These are phyloP conservation scores for Teunomyces aglyptinius DNA, from an alignment of 805 yeast genomes.

Conservation along the genomic window DNA sequence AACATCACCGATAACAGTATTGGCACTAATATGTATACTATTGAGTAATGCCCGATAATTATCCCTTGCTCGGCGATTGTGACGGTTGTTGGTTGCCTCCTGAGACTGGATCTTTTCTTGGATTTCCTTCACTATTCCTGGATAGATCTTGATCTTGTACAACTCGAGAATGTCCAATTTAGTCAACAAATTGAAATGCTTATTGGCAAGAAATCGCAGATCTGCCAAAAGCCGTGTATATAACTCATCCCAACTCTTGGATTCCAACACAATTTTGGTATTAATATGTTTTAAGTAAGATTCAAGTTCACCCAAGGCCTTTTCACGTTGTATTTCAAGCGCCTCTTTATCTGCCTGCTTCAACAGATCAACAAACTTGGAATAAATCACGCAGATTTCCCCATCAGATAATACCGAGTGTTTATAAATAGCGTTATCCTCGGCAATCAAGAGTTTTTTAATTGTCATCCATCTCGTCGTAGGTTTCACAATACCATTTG, in stretches of 20 bases:
- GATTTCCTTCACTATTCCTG: slow-evolving; percentile 20
- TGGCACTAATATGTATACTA: slow-evolving; percentile 45
- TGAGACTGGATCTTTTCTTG: slow-evolving; percentile 19
- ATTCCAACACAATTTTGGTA: slow-evolving; percentile 23
- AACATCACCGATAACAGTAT: slow-evolving; percentile 59
- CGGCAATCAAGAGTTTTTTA: slow-evolving; percentile 45
- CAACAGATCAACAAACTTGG: slow-evolving; percentile 46
- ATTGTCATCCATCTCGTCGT: slow-evolving; percentile 66
- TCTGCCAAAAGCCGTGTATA: slow-evolving; percentile 39
- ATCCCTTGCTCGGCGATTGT: slow-evolving; percentile 67
- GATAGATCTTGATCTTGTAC: slow-evolving; percentile 42
- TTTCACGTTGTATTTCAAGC: slow-evolving; percentile 30
- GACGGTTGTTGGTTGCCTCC: slow-evolving; percentile 44
- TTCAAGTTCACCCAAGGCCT: slow-evolving; percentile 53
- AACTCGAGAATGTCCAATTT: slow-evolving; percentile 59
- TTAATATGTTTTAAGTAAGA: slow-evolving; percentile 46
- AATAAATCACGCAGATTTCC: slow-evolving; percentile 54
- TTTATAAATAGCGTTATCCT: slow-evolving; percentile 65
- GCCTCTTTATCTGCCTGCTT: slow-evolving; percentile 26
- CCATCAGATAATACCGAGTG: slow-evolving; percentile 58
- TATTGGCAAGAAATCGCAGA: slow-evolving; percentile 56
- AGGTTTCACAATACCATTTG: slow-evolving; percentile 42
- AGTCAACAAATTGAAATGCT: slow-evolving; percentile 50
- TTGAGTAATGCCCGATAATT: slow-evolving; percentile 50
- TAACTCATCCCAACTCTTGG: slow-evolving; percentile 39